Base-by-base conservation (phyloP, 208 protist genomes). In the Wallacemonas sp. region DNA sequence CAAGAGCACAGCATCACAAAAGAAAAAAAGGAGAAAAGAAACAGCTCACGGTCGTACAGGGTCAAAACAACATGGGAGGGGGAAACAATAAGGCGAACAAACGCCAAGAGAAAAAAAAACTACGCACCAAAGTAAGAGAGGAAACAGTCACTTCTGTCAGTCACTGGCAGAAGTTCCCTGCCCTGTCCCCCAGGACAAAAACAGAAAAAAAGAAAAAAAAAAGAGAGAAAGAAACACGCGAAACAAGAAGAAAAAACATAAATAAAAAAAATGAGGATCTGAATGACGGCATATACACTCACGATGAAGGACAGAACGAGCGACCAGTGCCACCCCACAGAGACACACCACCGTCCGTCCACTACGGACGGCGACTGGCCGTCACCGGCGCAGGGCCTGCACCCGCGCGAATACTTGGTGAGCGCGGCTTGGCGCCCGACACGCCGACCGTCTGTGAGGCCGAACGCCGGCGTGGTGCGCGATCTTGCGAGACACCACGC, bases 261-360 rank as follows among this genome's bases (percentile, higher is more conserved):
- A 31, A 65, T 38, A 32, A 66, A 65, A 29, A 68, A 67, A 64
- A 46, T 49, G 36, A 74, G 32, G 49, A 50, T n/a, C n/a, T n/a
- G n/a, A n/a, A n/a, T n/a, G n/a, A n/a, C n/a, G n/a, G n/a, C n/a
- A n/a, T n/a, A n/a, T n/a, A n/a, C n/a, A n/a, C n/a, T n/a, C n/a
- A 18, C 11, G 48, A 61, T 23, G 63, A 64, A 70, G 59, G 68
- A 65, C 61, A 70, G 22, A 38, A 46, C n/a, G n/a, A n/a, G n/a
- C n/a, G n/a, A n/a, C n/a, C n/a, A n/a, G n/a, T n/a, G n/a, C n/a
- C n/a, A n/a, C n/a, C n/a, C n/a, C n/a, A n/a, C n/a, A n/a, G n/a
- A n/a, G n/a, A n/a, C n/a, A n/a, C n/a, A n/a, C n/a, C n/a, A n/a
- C n/a, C n/a, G n/a, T n/a, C n/a, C n/a, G n/a, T n/a, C n/a, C n/a